Evolutionary conservation across 768 basidiomycete species (phyloP), one percentile per base, ranked within the genome.

Genomic region (Pleurotus pulmonarius): DNA sequence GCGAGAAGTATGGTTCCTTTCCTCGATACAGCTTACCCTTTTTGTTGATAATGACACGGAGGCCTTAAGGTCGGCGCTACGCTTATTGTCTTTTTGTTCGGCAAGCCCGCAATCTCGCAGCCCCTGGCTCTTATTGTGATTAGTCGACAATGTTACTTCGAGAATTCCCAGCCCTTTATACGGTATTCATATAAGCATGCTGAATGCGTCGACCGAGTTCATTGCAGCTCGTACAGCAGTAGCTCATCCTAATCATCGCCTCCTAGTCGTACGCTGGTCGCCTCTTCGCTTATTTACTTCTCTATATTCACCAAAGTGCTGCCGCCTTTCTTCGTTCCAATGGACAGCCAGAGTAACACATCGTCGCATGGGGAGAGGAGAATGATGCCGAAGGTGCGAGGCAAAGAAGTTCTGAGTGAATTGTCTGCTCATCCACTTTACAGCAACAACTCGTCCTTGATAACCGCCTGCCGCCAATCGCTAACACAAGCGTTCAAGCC

Each of bases 391-490:
- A 49, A 49, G 48, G 48, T 49, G n/a, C 22, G 48, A 34, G 16
- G 34, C 26, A 34, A n/a, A 34, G 29, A 34, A 11, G 29, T 49
- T 1, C 15, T 49, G n/a, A 22, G 16, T 44, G 9, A 16, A 44
- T 16, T n/a, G 11, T 37, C 8, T 5, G 34, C 29, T 49, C 25
- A n/a, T 12, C n/a, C 11, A n/a, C 4, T 34, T n/a, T 5, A 16
- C 18, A 26, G 26, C 18, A 53, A 41, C 51, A 20, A 20, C 26
- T 24, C 39, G n/a, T 24, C 9, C 51, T 22, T 15, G 51, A 53
- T n/a, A 53, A 40, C 15, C 51, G 51, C 41, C 26, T 53, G 24
- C 51, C 51, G 4, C 51, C 51, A 3, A 53, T 53, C 22, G 39
- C 24, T 7, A 53, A 41, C 39, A 24, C 37, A 20, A 22, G 37